phyloP scores from a whole-genome alignment of 441 rosid genomes.

The Syzygium malaccense region DNA sequence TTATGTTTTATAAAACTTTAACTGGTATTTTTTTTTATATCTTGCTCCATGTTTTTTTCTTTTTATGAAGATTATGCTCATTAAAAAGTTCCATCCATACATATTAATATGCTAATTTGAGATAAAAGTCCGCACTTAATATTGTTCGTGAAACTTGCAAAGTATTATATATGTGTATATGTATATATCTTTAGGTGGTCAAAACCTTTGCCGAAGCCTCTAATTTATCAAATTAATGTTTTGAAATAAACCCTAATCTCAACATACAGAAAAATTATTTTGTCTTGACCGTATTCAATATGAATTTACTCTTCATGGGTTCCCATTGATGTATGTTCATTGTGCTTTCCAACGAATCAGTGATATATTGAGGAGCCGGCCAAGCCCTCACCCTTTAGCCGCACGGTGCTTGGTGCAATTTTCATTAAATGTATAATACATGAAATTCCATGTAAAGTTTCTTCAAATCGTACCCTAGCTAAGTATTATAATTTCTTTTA shows the following conservation, averaged over 20 bases:
- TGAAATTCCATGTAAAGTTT: neutral
- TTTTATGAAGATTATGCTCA: too few species aligned
- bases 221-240: too few species aligned
- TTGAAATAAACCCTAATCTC: neutral
- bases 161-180: too few species aligned
- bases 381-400: fast-evolving
- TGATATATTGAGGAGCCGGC: fast-evolving
- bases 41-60: too few species aligned
- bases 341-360: neutral
- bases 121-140: too few species aligned
- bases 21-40: neutral
- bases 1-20: neutral
- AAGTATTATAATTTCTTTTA: neutral
- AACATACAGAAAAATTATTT: neutral
- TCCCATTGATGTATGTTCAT: neutral
- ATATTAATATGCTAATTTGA: too few species aligned
- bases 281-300: fast-evolving
- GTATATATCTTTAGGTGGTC: too few species aligned
- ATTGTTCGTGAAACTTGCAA: too few species aligned
- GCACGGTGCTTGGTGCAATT: too few species aligned
- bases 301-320: neutral
- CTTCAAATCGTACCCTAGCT: neutral
- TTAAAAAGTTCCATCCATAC: too few species aligned
- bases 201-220: too few species aligned
- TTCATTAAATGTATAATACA: too few species aligned